Percentiles rank a stretch among this genome's conserved stretches.
Conservation (phyloP, 1,284 basidiomycete genomes). For the Mycena sp. region DNA sequence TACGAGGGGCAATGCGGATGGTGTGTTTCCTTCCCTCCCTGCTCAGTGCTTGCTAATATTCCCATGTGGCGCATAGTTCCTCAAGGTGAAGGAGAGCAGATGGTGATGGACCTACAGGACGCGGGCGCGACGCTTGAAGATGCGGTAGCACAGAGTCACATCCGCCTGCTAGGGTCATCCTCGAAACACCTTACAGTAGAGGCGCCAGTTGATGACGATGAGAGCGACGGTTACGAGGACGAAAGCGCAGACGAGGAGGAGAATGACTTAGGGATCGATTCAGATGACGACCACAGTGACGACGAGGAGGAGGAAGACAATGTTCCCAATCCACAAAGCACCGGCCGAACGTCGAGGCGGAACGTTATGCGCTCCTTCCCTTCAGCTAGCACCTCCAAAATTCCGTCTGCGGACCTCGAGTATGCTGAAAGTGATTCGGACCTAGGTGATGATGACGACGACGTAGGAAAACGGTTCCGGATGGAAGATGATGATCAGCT, state of each 20-base stretch:
- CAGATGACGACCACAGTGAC: slow-evolving; percentile 41
- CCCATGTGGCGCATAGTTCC: slow-evolving; percentile 53
- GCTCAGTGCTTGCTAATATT: background rate
- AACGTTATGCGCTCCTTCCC: slow-evolving; percentile 54
- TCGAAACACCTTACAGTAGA: slow-evolving; percentile 61
- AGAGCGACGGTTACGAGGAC: slow-evolving; percentile 39
- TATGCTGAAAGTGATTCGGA: slow-evolving; percentile 89
- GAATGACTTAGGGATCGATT: slow-evolving; percentile 40
- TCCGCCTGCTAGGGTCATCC: slow-evolving; percentile 88
- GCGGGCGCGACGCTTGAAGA: slow-evolving; percentile 87
- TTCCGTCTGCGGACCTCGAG: slow-evolving; percentile 57
- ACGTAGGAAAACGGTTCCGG: slow-evolving; percentile 45
- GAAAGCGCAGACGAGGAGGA: slow-evolving; percentile 37
- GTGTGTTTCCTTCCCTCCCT: slow-evolving; percentile 47
- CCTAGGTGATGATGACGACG: slow-evolving; percentile 62
- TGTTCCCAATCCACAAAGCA: slow-evolving; percentile 41
- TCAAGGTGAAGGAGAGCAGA: slow-evolving; percentile 93
- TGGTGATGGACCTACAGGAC: slow-evolving; percentile 98
- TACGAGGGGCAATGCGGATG: slow-evolving; percentile 70
- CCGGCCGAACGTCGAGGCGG: slow-evolving; percentile 61
- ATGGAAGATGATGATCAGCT: slow-evolving; percentile 63
- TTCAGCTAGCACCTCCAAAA: slow-evolving; percentile 44
- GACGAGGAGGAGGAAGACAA: slow-evolving; percentile 32
- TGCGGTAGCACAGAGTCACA: slow-evolving; percentile 81
- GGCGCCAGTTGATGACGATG: slow-evolving; percentile 43